phyloP scores from a whole-genome alignment of 345 rosid species.

The Mallotus nudiflorus region DNA sequence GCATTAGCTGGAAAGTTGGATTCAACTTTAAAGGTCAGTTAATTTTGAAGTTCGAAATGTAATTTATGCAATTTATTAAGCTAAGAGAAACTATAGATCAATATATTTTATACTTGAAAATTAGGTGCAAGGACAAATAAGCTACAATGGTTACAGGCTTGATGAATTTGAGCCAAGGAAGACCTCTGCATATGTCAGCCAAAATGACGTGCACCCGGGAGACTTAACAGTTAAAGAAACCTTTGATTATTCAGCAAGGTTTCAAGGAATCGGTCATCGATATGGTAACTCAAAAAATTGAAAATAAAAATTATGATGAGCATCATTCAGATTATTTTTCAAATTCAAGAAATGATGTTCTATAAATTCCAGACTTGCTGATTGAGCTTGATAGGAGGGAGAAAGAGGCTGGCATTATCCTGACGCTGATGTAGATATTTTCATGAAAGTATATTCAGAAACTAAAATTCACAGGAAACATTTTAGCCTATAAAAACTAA shows the following conservation, averaged over 20 bases:
- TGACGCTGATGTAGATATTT: conserved; percentile 82
- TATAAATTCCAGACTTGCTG: conserved; percentile 50
- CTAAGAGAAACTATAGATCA: background rate
- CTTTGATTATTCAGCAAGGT: conserved; percentile 84
- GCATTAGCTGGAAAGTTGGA: conserved; percentile 45
- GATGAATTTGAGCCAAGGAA: conserved; percentile 77
- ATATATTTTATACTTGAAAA: background rate
- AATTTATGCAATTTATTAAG: background rate
- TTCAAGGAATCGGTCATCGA: conserved; percentile 83
- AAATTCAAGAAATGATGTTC: background rate
- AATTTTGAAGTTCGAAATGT: background rate
- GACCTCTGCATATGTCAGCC: conserved; percentile 86
- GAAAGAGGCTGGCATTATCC: conserved; percentile 70
- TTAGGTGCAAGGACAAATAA: conserved; percentile 26
- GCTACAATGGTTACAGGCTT: conserved; percentile 65
- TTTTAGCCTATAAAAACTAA: background rate
- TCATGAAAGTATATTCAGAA: conserved; percentile 64
- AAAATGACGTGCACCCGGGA: conserved; percentile 81
- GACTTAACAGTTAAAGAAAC: conserved; percentile 87
- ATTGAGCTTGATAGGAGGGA: conserved; percentile 79
- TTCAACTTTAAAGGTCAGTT: conserved; percentile 41
- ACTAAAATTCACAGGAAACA: too few relatives aligned
- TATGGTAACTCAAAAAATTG: conserved; percentile 46
- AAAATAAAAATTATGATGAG: background rate
- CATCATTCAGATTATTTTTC: background rate